phyloP scores from a whole-genome alignment of 352 stramenopile genomes.

The Phytophthora agathidicida region DNA sequence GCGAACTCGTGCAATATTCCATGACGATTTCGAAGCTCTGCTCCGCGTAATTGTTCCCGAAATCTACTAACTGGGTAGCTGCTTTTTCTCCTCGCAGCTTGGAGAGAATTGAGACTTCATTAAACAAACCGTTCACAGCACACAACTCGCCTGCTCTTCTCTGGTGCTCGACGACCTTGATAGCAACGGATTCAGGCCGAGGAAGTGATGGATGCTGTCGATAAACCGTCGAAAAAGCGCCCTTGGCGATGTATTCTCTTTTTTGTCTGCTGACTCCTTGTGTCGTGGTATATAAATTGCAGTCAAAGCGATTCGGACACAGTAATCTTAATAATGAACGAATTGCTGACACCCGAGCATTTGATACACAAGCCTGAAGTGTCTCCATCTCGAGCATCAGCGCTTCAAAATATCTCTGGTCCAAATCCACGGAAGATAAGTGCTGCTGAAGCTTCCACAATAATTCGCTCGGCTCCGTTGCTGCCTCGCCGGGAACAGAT shows the following conservation, averaged over 20 bases:
- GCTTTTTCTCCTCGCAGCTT: constrained; percentile 50
- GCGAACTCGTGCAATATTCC: constrained; percentile 61
- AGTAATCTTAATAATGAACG: constrained; percentile 45
- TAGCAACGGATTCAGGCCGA: constrained; percentile 28
- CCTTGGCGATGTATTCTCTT: constrained; percentile 52
- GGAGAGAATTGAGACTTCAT: constrained; percentile 60
- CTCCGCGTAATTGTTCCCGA: constrained; percentile 46
- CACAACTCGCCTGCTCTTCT: constrained; percentile 47
- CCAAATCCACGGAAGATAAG: constrained; percentile 21
- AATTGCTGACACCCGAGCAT: constrained; percentile 33
- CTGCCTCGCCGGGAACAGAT: constrained; percentile 21
- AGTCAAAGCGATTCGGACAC: constrained; percentile 47
- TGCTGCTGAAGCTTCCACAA: constrained; percentile 56
- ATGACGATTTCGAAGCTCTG: constrained; percentile 62
- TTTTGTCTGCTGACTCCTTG: constrained; percentile 1
- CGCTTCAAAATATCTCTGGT: constrained; percentile 27
- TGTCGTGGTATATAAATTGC: constrained; percentile 39
- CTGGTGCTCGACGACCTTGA: constrained; percentile 64
- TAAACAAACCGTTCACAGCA: constrained; percentile 49
- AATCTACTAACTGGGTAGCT: constrained; percentile 66
- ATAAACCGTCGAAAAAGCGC: constrained; percentile 58
- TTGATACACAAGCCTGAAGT: constrained; percentile 28
- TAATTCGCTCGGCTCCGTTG: constrained; percentile 28
- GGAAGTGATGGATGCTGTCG: constrained; percentile 28
- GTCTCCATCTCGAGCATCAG: constrained; percentile 42